Base-by-base conservation (phyloP, 192 early-diverging fungal species). In the Backusella circina region DNA sequence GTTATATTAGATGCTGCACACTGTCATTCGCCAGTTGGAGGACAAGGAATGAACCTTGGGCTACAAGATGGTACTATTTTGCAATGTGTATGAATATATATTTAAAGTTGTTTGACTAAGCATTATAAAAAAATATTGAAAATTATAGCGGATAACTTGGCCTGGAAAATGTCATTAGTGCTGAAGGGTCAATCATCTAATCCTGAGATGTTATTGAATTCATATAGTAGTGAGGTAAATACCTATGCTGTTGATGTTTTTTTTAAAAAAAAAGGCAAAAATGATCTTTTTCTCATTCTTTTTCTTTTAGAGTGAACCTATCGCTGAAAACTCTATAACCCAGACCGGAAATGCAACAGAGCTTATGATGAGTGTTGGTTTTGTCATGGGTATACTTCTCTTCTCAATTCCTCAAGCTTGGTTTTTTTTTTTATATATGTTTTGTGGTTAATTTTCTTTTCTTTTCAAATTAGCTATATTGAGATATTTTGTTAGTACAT, bases 91-190 rank as follows among this genome's bases (percentile, higher is more conserved):
- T n/a, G 8, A 21, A 68, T 36, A 7, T n/a, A 3, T 61, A 37
- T 35, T n/a, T 3, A 51, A 21, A 51, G 47, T 16, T n/a, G 7
- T 0, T 51, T 51, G n/a, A 33, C 10, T 15, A 61, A 61, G 5
- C 36, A 16, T 9, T 72, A 37, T 64, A 8, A 31, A n/a, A n/a
- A n/a, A n/a, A n/a, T n/a, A n/a, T n/a, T 15, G 32, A 16, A 2
- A 5, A 23, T 65, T 1, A 5, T 81, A 81, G 82, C 83, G 5
- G 65, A 80, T 33, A 84, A 84, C 30, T 47, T 88, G 36, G 79
- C 80, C 10, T 87, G 86, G 84, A 87, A 85, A 69, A 70, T 85
- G 15, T 78, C 86, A 0, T 33, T 81, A 12, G 82, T 83, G 3
- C 30, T 85, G 12, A 79, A 81, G 0, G 76, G 78, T 41, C 35